These are phyloP conservation scores for Geotrichum carabidarum DNA, from an alignment of 1,139 yeast genomes.

Conservation along the genomic window DNA sequence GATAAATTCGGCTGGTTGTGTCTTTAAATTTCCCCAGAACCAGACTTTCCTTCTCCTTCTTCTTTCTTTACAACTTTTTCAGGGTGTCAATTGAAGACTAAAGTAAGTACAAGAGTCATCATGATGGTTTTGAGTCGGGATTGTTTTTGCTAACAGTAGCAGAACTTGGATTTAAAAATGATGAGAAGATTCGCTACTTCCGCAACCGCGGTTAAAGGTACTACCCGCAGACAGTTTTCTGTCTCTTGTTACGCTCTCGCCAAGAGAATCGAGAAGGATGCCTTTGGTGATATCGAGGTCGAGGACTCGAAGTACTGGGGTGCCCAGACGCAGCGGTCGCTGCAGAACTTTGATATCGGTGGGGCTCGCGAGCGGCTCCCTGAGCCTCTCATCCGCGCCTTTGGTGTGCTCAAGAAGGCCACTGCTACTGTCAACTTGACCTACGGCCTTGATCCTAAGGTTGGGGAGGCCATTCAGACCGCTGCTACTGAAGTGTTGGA, in stretches of 20 bases:
- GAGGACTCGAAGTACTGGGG: constrained; percentile 89
- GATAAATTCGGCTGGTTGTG: neutral
- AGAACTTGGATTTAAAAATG: constrained; percentile 1
- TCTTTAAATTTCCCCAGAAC: constrained; percentile 7
- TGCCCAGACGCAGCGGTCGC: constrained; percentile 89
- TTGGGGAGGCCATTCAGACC: constrained; percentile 78
- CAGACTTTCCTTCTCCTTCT: neutral
- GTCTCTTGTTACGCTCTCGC: constrained; percentile 6
- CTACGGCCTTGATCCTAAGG: constrained; percentile 80
- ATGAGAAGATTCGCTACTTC: constrained; percentile 10
- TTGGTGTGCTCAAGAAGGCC: constrained; percentile 90
- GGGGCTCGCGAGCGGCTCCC: constrained; percentile 90
- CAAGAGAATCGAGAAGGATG: constrained; percentile 76
- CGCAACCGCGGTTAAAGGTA: neutral
- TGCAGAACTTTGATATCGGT: constrained; percentile 91
- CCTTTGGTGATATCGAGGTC: constrained; percentile 93
- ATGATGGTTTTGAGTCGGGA: too few relatives aligned
- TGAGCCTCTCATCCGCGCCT: constrained; percentile 81
- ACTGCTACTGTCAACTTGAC: constrained; percentile 87
- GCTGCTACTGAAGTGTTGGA: constrained; percentile 94
- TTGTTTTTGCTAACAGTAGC: too few relatives aligned
- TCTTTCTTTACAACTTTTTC: neutral
- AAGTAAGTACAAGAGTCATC: neutral
- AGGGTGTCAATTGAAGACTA: constrained; percentile 5
- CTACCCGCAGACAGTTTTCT: constrained; percentile 15